Base-by-base conservation (phyloP, 2,329 filamentous ascomycete genomes). In the Blastomyces emzantsi region DNA sequence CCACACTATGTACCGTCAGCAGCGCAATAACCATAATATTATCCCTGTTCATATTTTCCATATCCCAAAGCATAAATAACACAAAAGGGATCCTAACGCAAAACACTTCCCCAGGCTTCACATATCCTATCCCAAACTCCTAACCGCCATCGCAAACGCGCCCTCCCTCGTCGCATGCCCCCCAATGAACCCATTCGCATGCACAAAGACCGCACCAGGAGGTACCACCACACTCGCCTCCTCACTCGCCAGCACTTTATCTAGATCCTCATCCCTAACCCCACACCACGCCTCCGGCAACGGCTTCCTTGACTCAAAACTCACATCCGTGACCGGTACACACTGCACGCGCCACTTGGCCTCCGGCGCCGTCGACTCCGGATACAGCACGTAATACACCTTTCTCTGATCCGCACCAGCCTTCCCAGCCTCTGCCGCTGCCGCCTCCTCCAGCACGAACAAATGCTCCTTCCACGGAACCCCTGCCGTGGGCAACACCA, bases 381-480 rank as follows among this genome's bases (percentile, higher is more conserved):
- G 89, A 77, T 97, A 97, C 33, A 97, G 81, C 17, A 96, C 92
- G 73, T 97, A 97, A 60, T 92, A 81, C 3, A 93, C 87, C 69
- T 85, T 84, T 70, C 69, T 72, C 63, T 75, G 75, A 9, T 73
- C 75, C 60, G 79, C 76, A 30, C 49, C 28, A 33, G 19, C 58
- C 25, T 58, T 63, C 17, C 2, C 52, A 2, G 65, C 36, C 19
- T 39, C 47, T 3, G 22, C 47, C 22, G 47, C n/a, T 15, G 65
- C 70, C 72, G 87, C 82, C 69, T 82, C 82, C 78, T 99, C 94
- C 36, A 97, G 84, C 22, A 84, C 86, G 79, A 96, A 97, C 22
- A 99, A 83, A 76, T 99, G 94, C 72, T 97, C 93, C 75, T 96
- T 94, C 94, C 94, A 97, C 1, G 93, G 93, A 65, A 93, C 73